phyloP scores from a whole-genome alignment of 2,329 filamentous ascomycete species.

The Lecanosticta acicola region DNA sequence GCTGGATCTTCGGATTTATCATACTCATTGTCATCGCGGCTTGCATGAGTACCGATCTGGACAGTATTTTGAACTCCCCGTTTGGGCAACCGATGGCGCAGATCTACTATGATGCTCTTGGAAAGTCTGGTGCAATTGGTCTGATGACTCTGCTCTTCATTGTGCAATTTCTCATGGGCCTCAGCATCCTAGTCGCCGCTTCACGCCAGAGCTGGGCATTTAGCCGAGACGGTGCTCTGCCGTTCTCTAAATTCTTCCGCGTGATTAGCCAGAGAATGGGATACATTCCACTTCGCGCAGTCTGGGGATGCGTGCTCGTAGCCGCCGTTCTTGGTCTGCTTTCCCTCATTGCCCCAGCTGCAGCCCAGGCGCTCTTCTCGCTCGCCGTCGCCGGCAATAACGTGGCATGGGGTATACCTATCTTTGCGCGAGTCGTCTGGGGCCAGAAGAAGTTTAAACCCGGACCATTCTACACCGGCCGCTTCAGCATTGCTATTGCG shows the following conservation, averaged over 20 bases:
- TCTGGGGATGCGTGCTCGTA: slow-evolving; percentile 50
- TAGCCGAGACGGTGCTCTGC: slow-evolving; percentile 56
- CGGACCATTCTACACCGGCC: slow-evolving; percentile 53
- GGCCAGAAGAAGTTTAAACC: slow-evolving; percentile 53
- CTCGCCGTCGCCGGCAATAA: slow-evolving; percentile 57
- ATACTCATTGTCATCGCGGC: slow-evolving; percentile 54
- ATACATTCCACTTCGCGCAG: slow-evolving; percentile 53
- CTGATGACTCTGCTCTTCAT: slow-evolving; percentile 56
- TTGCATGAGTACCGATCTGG: slow-evolving; percentile 51
- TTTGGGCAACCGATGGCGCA: slow-evolving; percentile 58
- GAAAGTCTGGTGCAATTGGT: slow-evolving; percentile 53
- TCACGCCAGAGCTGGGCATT: slow-evolving; percentile 60
- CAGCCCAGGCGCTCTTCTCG: slow-evolving; percentile 55
- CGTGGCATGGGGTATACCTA: slow-evolving; percentile 55
- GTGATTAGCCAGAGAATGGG: slow-evolving; percentile 51
- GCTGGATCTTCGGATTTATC: slow-evolving; percentile 54
- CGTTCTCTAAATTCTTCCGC: slow-evolving; percentile 54
- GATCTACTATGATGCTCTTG: slow-evolving; percentile 57
- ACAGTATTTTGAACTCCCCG: slow-evolving; percentile 42
- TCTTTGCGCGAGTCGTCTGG: slow-evolving; percentile 55
- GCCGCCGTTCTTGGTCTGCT: slow-evolving; percentile 53
- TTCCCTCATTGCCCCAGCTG: slow-evolving; percentile 53
- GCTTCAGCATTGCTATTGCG: slow-evolving; percentile 49
- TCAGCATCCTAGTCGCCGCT: slow-evolving; percentile 54
- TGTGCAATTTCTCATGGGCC: slow-evolving; percentile 58